Evolutionary conservation across 148 eudicot species (phyloP).

Genomic region (Vaccinium vitisidaea): DNA sequence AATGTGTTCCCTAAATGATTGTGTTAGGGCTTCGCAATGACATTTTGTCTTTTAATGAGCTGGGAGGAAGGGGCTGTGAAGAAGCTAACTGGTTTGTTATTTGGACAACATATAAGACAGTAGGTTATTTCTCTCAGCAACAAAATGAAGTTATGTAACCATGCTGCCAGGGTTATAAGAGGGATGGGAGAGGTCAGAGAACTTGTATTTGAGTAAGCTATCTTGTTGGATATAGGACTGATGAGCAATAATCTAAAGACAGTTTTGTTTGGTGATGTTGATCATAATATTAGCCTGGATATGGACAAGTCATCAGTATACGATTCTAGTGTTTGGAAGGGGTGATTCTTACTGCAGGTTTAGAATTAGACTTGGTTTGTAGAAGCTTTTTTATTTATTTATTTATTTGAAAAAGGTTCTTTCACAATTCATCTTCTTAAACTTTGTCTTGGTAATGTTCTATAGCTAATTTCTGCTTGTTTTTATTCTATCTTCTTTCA

Average conservation of each 20-base stretch:
- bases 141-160: too few relatives aligned
- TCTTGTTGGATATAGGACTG: neutral
- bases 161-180: neutral
- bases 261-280: neutral
- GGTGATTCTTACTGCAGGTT: neutral
- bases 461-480: neutral
- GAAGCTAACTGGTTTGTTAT: neutral
- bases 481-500: neutral
- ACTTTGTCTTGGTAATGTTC: neutral
- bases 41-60: too few relatives aligned
- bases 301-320: neutral
- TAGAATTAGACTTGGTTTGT: neutral
- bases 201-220: neutral
- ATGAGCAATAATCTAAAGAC: neutral
- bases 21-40: too few relatives aligned
- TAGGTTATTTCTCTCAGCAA: too few relatives aligned
- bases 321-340: neutral
- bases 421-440: slow-evolving; percentile 3
- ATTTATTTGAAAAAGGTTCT: neutral
- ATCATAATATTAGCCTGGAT: neutral
- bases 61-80: neutral
- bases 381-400: neutral
- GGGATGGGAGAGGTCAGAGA: neutral
- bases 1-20: too few relatives aligned
- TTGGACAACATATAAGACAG: neutral